Evolutionary conservation across 441 rosid species (phyloP), one percentile per base, ranked within the genome.

Genomic region (Jatropha multifida): DNA sequence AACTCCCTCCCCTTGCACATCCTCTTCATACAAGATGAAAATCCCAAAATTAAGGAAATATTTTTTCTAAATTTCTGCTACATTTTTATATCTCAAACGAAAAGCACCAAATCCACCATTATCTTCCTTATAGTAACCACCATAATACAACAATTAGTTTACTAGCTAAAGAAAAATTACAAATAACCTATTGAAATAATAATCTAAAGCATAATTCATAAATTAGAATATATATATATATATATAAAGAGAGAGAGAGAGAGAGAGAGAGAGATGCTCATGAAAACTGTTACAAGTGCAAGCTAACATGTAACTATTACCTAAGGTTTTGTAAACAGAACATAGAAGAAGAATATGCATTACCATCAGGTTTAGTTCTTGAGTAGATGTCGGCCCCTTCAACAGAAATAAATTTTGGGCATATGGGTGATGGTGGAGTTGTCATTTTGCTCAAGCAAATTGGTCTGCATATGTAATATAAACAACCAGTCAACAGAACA

Each of bases 321-420:
- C 41, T 40, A 63, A 48, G 23, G 18, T 62, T 61, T 8, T 11
- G 54, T 18, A 52, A 69, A 32, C 12, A 6, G 62, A 7, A 55
- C n/a, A n/a, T 6, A 37, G 27, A 17, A 27, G 70, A 48, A 41
- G 27, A 41, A 27, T 4, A 66, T 37, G 72, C 82, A 72, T 42
- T 81, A 91, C 92, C 90, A 80, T 90, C 97, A 74, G 85, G 76
- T 71, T 83, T 78, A 15, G 86, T 77, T 76, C 76, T 79, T 15
- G 86, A 84, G 77, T 32, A 58, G 17, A 83, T 58, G 79, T 82
- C 93, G 62, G 72, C 78, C 55, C 87, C 89, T 76, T 86, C 92
- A 42, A 87, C 81, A 23, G 92, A 77, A 46, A 91, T 75, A 66
- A 94, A 90, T 76, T 89, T 92, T 0, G 89, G 88, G 77, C 80